Evolutionary conservation across 768 basidiomycete genomes (phyloP).

Genomic region (Fomitopsis serialis): DNA sequence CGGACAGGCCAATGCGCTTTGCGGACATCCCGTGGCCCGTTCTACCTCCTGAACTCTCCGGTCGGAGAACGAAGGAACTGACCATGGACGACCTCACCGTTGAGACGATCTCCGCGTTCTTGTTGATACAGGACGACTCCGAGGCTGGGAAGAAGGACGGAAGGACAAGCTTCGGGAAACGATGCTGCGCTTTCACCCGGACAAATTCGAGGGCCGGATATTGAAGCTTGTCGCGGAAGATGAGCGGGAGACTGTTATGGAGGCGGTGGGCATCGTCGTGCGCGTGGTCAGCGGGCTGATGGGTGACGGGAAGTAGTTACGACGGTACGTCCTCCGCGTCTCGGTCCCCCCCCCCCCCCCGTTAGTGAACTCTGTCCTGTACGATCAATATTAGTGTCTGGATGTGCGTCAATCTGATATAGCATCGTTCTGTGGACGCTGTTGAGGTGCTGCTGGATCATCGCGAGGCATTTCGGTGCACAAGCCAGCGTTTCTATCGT

Average conservation of each 20-base stretch:
- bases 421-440: no score
- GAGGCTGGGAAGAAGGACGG: conserved; percentile 36
- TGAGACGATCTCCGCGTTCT: conserved; percentile 52
- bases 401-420: no score
- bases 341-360: not conserved
- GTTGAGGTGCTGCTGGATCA: no score
- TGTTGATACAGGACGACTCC: conserved; percentile 31
- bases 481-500: no score
- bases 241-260: conserved; percentile 47
- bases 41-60: conserved; percentile 4
- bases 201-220: conserved; percentile 76
- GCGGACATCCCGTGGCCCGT: conserved; percentile 75
- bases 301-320: conserved; percentile 17
- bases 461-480: no score
- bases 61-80: not conserved
- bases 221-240: conserved; percentile 42
- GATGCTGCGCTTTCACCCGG: conserved; percentile 71
- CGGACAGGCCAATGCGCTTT: conserved; percentile 38
- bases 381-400: no score
- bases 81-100: conserved; percentile 45
- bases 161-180: conserved; percentile 65
- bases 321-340: not conserved
- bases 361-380: no score
- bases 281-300: conserved; percentile 55
- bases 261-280: conserved; percentile 60